phyloP scores from a whole-genome alignment of 306 rosid species.

The Castanea crenata region DNA sequence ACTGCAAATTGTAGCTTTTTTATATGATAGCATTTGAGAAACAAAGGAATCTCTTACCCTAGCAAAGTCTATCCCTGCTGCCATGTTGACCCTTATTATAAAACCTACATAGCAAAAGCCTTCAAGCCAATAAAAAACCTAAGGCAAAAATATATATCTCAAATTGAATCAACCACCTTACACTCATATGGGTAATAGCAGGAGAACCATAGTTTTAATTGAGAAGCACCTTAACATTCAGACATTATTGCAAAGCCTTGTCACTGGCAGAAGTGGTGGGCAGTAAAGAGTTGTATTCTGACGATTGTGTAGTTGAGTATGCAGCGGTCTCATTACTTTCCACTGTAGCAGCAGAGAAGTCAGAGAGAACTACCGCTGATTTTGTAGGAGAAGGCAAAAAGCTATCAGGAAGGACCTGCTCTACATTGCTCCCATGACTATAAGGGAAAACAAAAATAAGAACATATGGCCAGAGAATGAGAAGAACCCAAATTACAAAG shows the following conservation, averaged over 20 bases:
- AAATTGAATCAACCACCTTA: slow-evolving; percentile 24
- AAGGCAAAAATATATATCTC: slow-evolving; percentile 22
- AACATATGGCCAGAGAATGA: slow-evolving; percentile 11
- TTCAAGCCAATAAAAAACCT: slow-evolving; percentile 36
- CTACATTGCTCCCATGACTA: slow-evolving; percentile 49
- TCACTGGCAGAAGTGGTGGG: slow-evolving; percentile 30
- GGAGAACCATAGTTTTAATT: slow-evolving; percentile 11
- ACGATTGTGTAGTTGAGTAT: slow-evolving; percentile 24
- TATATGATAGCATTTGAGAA: slow-evolving; percentile 2
- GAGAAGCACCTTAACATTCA: slow-evolving; percentile 45
- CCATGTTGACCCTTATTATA: slow-evolving; percentile 44
- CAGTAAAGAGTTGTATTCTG: slow-evolving; percentile 29
- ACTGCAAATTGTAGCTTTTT: background rate
- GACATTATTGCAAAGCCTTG: slow-evolving; percentile 44
- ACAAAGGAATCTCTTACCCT: slow-evolving; percentile 49
- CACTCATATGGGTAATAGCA: background rate
- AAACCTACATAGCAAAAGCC: slow-evolving; percentile 52
- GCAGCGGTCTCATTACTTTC: slow-evolving; percentile 33
- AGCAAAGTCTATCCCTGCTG: slow-evolving; percentile 50
- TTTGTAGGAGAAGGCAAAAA: slow-evolving; percentile 80
- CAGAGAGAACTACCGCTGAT: slow-evolving; percentile 42
- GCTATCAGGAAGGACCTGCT: slow-evolving; percentile 80
- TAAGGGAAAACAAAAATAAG: background rate
- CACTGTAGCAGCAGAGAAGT: slow-evolving; percentile 32
- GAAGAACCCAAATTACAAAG: background rate